These are phyloP conservation scores for Lasiosphaeria ovina DNA, from an alignment of 495 filamentous ascomycete species.

Conservation along the genomic window DNA sequence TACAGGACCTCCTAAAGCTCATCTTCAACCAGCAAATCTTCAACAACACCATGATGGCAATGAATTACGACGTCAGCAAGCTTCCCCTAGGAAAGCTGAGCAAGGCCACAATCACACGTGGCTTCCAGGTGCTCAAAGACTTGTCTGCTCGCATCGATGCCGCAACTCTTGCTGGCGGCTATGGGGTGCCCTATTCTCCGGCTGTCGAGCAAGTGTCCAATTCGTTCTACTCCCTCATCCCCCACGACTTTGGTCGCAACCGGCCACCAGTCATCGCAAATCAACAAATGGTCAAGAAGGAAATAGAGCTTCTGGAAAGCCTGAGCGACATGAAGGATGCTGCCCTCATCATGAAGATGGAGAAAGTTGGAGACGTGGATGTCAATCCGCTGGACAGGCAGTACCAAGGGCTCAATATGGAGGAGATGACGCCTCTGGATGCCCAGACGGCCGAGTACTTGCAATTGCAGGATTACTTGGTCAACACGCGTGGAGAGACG, in stretches of 20 bases:
- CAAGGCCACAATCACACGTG: conserved; percentile 66
- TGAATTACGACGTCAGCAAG: conserved; percentile 76
- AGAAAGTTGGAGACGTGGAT: conserved; percentile 44
- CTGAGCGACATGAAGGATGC: conserved; percentile 81
- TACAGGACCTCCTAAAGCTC: conserved; percentile 69
- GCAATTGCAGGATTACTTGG: conserved; percentile 63
- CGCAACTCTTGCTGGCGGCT: conserved; percentile 42
- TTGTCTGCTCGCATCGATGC: conserved; percentile 62
- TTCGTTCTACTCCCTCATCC: conserved; percentile 76
- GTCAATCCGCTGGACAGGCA: conserved; percentile 67
- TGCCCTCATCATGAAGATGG: conserved; percentile 68
- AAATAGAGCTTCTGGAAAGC: conserved; percentile 73
- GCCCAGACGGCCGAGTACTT: conserved; percentile 58
- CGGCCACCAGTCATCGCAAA: conserved; percentile 63
- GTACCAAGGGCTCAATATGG: conserved; percentile 65
- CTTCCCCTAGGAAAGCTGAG: conserved; percentile 81
- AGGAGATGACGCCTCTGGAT: conserved; percentile 72
- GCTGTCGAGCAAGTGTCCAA: conserved; percentile 66
- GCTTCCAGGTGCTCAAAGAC: conserved; percentile 72
- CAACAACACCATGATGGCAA: conserved; percentile 57
- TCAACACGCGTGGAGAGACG: conserved; percentile 62
- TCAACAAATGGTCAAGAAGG: conserved; percentile 59
- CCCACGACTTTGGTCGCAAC: conserved; percentile 74
- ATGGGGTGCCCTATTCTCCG: conserved; percentile 34
- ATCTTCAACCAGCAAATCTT: conserved; percentile 80